Conservation (phyloP, 176 grass and related monocot species). For the Avena eriantha region DNA sequence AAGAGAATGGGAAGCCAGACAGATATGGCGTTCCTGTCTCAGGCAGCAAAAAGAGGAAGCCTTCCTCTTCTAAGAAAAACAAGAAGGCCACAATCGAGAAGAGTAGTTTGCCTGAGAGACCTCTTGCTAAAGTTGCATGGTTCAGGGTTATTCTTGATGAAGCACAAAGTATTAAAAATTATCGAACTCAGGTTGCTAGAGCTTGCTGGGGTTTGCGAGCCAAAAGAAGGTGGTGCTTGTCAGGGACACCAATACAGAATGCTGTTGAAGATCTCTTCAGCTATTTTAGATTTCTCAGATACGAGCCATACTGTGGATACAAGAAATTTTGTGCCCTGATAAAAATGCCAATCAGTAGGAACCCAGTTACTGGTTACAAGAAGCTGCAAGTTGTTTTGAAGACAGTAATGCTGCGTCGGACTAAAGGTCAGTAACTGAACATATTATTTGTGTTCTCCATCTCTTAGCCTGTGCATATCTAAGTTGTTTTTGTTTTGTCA, state of each 20-base stretch:
- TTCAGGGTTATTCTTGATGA: conserved; percentile 99
- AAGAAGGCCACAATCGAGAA: conserved; percentile 54
- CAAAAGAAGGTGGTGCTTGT: conserved; percentile 99
- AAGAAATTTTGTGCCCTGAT: conserved; percentile 87
- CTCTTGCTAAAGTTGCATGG: conserved; percentile 94
- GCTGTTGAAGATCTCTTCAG: conserved; percentile 96
- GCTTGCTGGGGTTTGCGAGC: conserved; percentile 96
- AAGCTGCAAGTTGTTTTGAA: conserved; percentile 96
- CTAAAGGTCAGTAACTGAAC: conserved; percentile 74
- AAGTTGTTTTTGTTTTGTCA: not conserved
- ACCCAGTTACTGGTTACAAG: conserved; percentile 81
- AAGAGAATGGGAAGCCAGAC: conserved; percentile 80
- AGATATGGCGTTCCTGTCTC: conserved; percentile 54
- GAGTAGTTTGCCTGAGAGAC: conserved; percentile 67
- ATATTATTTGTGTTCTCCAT: conserved; percentile 6
- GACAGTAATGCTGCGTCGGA: conserved; percentile 96
- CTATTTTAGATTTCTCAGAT: conserved; percentile 98
- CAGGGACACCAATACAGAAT: conserved; percentile 99
- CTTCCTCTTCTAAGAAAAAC: conserved; percentile 49
- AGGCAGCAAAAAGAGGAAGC: conserved; percentile 77
- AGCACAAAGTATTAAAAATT: conserved; percentile 99
- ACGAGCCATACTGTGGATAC: conserved; percentile 75
- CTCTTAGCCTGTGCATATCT: conserved; percentile 25
- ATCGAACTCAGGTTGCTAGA: conserved; percentile 92
- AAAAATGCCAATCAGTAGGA: conserved; percentile 85